phyloP scores from a whole-genome alignment of 352 stramenopile genomes.

The Phytophthora citrophthora region DNA sequence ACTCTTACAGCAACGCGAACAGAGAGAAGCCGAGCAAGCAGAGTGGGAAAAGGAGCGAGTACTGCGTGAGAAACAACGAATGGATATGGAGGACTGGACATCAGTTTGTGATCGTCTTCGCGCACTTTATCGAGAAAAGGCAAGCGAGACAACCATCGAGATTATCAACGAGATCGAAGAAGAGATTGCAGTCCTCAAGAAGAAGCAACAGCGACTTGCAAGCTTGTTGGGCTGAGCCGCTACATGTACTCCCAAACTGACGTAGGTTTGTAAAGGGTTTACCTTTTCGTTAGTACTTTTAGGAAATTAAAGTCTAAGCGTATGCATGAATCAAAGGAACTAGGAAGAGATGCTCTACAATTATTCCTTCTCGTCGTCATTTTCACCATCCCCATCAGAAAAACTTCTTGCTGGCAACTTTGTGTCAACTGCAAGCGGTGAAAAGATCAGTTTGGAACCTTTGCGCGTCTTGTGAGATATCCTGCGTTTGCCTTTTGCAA shows the following conservation, averaged over 20 bases:
- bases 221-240: slow-evolving; percentile 23
- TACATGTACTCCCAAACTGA: neutral
- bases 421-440: slow-evolving; percentile 39
- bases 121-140: slow-evolving; percentile 36
- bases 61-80: slow-evolving; percentile 35
- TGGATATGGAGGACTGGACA: slow-evolving; percentile 44
- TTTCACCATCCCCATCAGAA: slow-evolving; percentile 11
- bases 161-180: slow-evolving; percentile 39
- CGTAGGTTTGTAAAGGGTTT: neutral
- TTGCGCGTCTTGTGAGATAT: slow-evolving; percentile 32
- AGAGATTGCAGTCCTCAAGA: slow-evolving; percentile 43
- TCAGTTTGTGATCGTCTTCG: slow-evolving; percentile 44
- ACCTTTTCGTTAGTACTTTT: neutral
- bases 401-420: slow-evolving; percentile 22
- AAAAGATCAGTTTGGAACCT: slow-evolving; percentile 53
- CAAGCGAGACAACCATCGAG: slow-evolving; percentile 27
- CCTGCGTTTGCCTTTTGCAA: slow-evolving; percentile 28
- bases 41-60: slow-evolving; percentile 41
- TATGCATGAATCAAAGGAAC: too few species aligned
- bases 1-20: slow-evolving; percentile 33
- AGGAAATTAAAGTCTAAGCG: neutral
- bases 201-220: slow-evolving; percentile 42
- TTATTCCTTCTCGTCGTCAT: slow-evolving; percentile 14
- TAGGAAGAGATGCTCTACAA: neutral
- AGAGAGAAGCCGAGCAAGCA: slow-evolving; percentile 37